Evolutionary conservation across 352 stramenopile genomes (phyloP).

Genomic region (Albugo candida): DNA sequence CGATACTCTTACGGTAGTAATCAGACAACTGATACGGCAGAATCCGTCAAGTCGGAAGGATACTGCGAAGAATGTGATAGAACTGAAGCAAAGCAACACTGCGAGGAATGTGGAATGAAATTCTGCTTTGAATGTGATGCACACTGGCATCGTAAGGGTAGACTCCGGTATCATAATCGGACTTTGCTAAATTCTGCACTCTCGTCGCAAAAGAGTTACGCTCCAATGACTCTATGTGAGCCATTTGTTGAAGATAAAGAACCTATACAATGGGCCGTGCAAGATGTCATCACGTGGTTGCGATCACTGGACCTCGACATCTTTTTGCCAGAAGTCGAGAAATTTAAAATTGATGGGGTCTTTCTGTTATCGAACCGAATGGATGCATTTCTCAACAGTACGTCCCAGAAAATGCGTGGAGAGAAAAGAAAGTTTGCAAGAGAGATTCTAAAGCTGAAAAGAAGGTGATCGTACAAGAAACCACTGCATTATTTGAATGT

Average conservation of each 20-base stretch:
- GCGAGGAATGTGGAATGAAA: constrained; percentile 48
- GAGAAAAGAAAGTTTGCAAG: constrained; percentile 65
- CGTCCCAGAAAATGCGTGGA: constrained; percentile 19
- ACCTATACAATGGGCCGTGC: constrained; percentile 9
- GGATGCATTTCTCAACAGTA: constrained; percentile 32
- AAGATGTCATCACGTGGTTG: constrained; percentile 40
- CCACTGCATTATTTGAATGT: no score
- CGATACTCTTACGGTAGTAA: no score
- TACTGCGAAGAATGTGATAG: constrained; percentile 60
- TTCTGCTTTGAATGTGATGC: constrained; percentile 51
- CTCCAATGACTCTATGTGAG: constrained; percentile 3
- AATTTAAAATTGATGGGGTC: constrained; percentile 24
- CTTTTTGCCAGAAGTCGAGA: constrained; percentile 23
- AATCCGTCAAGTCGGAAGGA: no score
- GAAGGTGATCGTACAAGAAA: no score
- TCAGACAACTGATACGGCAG: no score
- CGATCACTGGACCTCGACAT: constrained; percentile 30
- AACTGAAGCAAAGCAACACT: constrained; percentile 19
- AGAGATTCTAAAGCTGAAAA: constrained; percentile 60
- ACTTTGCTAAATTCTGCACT: constrained; percentile 5
- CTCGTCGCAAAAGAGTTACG: not conserved
- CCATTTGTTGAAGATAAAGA: not conserved
- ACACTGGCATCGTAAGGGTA: constrained; percentile 60
- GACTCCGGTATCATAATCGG: constrained; percentile 47
- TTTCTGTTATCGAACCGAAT: constrained; percentile 21